Conservation (phyloP, 2,329 filamentous ascomycete species). For the Gaeumannomyces sp. region DNA sequence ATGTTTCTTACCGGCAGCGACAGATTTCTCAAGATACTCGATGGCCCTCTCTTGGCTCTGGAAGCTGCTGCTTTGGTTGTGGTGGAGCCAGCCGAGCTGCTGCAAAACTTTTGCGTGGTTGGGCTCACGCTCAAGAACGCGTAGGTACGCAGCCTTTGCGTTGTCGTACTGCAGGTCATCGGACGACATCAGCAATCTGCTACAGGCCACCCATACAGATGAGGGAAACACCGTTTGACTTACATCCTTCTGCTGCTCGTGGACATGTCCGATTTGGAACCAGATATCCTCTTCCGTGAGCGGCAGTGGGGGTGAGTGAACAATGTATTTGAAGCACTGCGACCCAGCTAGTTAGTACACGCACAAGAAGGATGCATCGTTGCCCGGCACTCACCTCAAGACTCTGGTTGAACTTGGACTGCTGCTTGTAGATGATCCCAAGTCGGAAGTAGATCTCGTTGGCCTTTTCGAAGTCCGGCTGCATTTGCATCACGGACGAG, state of each 20-base stretch:
- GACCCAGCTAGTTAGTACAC: conserved; percentile 20
- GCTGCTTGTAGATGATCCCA: conserved; percentile 99
- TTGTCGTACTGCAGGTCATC: conserved; percentile 65
- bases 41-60: conserved; percentile 93
- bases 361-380: neutral
- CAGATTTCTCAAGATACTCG: conserved; percentile 94
- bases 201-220: conserved; percentile 9
- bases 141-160: conserved; percentile 85
- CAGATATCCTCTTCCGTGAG: conserved; percentile 97
- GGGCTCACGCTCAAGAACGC: conserved; percentile 88
- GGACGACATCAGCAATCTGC: conserved; percentile 23
- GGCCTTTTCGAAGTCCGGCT: conserved; percentile 94
- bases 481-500: conserved; percentile 98
- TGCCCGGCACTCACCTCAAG: conserved; percentile 61
- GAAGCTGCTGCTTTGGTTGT: conserved; percentile 90
- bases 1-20: conserved; percentile 67
- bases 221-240: conserved; percentile 29
- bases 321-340: conserved; percentile 97
- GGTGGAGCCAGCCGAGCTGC: conserved; percentile 95
- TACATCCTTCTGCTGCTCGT: conserved; percentile 98
- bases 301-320: conserved; percentile 83
- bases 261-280: conserved; percentile 99
- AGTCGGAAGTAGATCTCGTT: conserved; percentile 98
- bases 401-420: conserved; percentile 87
- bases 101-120: conserved; percentile 97